phyloP scores from a whole-genome alignment of 176 grass and related monocot species.

The Aegilops longissima region DNA sequence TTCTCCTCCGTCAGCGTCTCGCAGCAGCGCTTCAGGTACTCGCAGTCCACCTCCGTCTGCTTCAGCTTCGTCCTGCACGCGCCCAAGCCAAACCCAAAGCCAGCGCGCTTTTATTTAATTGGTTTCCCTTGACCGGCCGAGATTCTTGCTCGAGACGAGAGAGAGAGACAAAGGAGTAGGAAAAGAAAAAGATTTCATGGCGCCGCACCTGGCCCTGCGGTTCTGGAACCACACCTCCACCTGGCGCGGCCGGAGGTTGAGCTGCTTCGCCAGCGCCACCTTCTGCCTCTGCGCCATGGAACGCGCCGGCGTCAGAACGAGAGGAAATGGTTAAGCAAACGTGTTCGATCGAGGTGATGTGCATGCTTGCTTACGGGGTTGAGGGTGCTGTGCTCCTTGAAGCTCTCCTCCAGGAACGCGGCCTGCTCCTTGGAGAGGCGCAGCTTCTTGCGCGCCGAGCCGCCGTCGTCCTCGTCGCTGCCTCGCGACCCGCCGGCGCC shows the following conservation, averaged over 20 bases:
- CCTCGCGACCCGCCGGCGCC: constrained; percentile 42
- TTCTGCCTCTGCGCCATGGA: constrained; percentile 71
- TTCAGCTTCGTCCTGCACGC: constrained; percentile 97
- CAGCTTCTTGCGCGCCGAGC: constrained; percentile 73
- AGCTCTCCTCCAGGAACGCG: constrained; percentile 89
- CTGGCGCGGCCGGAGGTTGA: constrained; percentile 78
- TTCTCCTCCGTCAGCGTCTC: constrained; percentile 99
- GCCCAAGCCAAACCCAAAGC: neutral
- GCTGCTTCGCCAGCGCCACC: constrained; percentile 74
- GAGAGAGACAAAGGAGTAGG: neutral
- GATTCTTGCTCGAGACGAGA: neutral
- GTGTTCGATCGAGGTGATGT: neutral
- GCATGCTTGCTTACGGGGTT: constrained; percentile 60
- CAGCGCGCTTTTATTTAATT: neutral
- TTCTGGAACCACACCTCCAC: constrained; percentile 99
- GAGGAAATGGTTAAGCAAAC: neutral
- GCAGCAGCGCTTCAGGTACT: constrained; percentile 99
- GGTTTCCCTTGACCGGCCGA: neutral
- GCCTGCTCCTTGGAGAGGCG: constrained; percentile 93
- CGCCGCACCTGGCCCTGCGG: constrained; percentile 67
- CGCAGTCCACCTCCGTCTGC: constrained; percentile 97
- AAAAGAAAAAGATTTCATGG: neutral
- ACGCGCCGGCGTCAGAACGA: neutral
- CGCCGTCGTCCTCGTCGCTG: constrained; percentile 83
- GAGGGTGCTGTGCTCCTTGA: constrained; percentile 90